Conservation (phyloP, 1,284 basidiomycete genomes). For the Mrakiaceae sp. region DNA sequence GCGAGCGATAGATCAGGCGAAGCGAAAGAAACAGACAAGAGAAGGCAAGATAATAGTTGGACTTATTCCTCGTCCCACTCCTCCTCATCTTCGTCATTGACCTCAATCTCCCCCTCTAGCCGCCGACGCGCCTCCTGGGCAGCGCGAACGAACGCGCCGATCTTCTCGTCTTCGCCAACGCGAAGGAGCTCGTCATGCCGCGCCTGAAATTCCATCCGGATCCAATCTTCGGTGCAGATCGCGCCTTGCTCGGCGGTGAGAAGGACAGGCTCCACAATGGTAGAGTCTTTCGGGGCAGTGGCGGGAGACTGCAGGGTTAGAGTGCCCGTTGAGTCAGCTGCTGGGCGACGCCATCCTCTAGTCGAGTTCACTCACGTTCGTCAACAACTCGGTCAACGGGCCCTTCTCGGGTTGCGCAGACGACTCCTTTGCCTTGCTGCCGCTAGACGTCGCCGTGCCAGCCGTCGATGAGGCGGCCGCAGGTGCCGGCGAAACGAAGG, state of each 20-base stretch:
- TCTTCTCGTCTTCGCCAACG: constrained; percentile 4
- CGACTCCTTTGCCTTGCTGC: neutral
- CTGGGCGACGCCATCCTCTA: too few species aligned
- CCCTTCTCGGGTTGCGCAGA: neutral
- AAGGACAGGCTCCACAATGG: neutral
- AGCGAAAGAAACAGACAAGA: neutral
- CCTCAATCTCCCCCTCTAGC: constrained; percentile 11
- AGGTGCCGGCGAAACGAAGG: neutral
- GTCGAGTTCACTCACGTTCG: too few species aligned
- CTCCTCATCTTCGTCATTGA: neutral
- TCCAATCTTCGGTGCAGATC: constrained; percentile 3
- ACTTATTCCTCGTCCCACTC: neutral
- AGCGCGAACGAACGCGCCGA: constrained; percentile 1
- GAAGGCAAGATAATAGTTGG: neutral
- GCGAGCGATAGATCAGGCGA: neutral
- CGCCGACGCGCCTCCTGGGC: constrained; percentile 10
- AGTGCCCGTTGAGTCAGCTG: too few species aligned
- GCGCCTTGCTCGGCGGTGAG: constrained; percentile 1
- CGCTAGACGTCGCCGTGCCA: neutral
- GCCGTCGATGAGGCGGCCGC: neutral
- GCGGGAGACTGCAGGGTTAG: neutral
- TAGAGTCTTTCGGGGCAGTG: neutral
- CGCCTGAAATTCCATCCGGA: constrained; percentile 9
- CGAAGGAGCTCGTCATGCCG: constrained; percentile 2
- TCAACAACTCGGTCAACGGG: too few species aligned